Base-by-base conservation (phyloP, 306 rosid genomes). In the Cicer chorassanicum region DNA sequence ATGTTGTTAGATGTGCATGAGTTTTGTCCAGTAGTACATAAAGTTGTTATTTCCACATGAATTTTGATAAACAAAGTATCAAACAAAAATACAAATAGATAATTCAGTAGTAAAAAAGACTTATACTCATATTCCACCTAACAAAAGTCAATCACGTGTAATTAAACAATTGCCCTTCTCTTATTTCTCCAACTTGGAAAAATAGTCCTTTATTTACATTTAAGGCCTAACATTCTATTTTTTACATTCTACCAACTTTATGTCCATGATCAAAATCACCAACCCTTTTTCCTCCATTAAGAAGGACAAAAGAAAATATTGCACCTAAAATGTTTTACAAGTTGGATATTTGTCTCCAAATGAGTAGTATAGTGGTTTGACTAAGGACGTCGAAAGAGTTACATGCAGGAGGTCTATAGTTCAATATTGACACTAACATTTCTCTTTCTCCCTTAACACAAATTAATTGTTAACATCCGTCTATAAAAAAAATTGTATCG, bases 141-240 rank as follows among this genome's bases (percentile, higher is more conserved):
- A 44, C 49, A 44, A 9, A 9, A 44, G 34, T 3, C 34, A 29
- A 29, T 24, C 4, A 29, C 0, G 3, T 29, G 34, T 29, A 13
- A 12, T 1, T 48, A 6, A 48, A 14, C 48, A 38, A 38, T 59
- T 9, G 6, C 9, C 14, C 16, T 34, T 34, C 5, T 36, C 45
- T 36, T 38, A 61, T 36, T 3, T 39, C 29, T 38, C 13, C 44
- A 11, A 41, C 14, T 8, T 62, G 68, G 14, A 11, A n/a, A 62
- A 14, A 64, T 41, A 41, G 14, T 34, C 51, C 13, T 64, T 64
- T 41, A 64, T 64, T 64, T 41, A 64, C 70, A 18, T 42, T 42
- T 16, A 41, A 42, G 16, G 15, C 12, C 39, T 42, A 42, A 18
- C 70, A 65, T 5, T 13, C 70, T 9, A 65, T 6, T 16, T 40